Conservation (phyloP, 1,139 yeast species). For the Komagataea norvegica region DNA sequence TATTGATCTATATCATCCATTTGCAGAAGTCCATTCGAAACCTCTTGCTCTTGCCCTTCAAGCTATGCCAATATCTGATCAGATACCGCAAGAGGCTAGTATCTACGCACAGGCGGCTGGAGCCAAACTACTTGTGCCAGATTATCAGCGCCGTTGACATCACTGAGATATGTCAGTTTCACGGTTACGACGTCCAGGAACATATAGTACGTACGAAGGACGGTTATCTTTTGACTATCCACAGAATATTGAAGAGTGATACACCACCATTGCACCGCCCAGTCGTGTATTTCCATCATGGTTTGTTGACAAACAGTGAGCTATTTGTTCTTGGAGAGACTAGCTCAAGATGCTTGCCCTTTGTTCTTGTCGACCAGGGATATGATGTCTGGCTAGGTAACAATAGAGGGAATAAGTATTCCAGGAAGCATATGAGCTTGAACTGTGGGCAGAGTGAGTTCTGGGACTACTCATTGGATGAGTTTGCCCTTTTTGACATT, state of each 20-base stretch:
- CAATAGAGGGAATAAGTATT: conserved; percentile 84
- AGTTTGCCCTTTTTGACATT: conserved; percentile 77
- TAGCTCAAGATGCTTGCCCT: conserved; percentile 54
- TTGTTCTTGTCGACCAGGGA: conserved; percentile 64
- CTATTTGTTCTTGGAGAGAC: conserved; percentile 65
- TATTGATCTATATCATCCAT: neutral
- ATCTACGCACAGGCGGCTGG: neutral
- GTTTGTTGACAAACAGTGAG: conserved; percentile 79
- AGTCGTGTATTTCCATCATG: conserved; percentile 79
- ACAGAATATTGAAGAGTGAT: conserved; percentile 38
- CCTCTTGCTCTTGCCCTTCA: conserved; percentile 2
- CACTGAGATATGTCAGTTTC: conserved; percentile 49
- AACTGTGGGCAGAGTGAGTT: conserved; percentile 45
- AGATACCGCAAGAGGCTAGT: neutral
- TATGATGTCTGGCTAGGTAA: conserved; percentile 91
- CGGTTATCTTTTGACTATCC: conserved; percentile 45
- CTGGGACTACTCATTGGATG: conserved; percentile 87
- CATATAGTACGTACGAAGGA: conserved; percentile 57
- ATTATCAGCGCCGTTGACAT: conserved; percentile 42
- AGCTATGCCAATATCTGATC: neutral
- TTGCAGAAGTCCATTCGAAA: neutral
- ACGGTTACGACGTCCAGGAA: conserved; percentile 60
- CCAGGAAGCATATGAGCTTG: conserved; percentile 42
- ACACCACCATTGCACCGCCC: conserved; percentile 33
- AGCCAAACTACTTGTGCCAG: too few species aligned